Percentiles rank a stretch among this genome's conserved stretches.
Conservation (phyloP, 2,329 filamentous ascomycete species). For the Albifimbria verrucaria region DNA sequence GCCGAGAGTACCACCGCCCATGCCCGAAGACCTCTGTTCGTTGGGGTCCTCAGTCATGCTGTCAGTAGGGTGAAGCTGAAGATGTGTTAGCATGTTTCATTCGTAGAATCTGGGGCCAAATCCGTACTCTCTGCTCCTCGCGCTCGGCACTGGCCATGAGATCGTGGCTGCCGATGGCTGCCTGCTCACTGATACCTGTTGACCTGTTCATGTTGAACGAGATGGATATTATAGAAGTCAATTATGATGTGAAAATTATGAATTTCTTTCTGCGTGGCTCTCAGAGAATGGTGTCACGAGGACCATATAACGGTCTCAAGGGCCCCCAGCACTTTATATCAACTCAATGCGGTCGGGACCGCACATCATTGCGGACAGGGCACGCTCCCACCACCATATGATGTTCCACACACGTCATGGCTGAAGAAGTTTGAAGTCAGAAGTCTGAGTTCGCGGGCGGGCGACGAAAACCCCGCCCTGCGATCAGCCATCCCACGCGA, state of each 20-base stretch:
- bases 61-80: constrained; percentile 15
- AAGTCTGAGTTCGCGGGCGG: background rate
- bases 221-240: too few relatives aligned
- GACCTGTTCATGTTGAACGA: background rate
- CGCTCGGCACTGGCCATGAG: constrained; percentile 31
- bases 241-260: too few relatives aligned
- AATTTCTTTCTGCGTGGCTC: too few relatives aligned
- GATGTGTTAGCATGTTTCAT: background rate
- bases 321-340: too few relatives aligned
- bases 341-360: too few relatives aligned
- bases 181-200: constrained; percentile 24
- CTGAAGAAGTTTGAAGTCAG: background rate
- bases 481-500: background rate
- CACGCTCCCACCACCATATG: background rate
- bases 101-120: background rate
- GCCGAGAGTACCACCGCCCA: constrained; percentile 1
- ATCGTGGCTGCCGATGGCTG: constrained; percentile 28
- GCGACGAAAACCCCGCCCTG: background rate
- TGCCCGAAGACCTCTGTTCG: constrained; percentile 4
- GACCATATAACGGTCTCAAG: too few relatives aligned
- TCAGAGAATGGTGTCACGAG: too few relatives aligned
- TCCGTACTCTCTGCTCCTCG: constrained; percentile 26
- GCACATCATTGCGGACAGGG: too few relatives aligned
- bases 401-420: background rate
- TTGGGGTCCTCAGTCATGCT: constrained; percentile 1